Percentiles rank a stretch among this genome's conserved stretches.
These are phyloP conservation scores for Pseudozyma tsukubaensis DNA, from an alignment of 1,284 basidiomycete genomes.

Conservation along the genomic window DNA sequence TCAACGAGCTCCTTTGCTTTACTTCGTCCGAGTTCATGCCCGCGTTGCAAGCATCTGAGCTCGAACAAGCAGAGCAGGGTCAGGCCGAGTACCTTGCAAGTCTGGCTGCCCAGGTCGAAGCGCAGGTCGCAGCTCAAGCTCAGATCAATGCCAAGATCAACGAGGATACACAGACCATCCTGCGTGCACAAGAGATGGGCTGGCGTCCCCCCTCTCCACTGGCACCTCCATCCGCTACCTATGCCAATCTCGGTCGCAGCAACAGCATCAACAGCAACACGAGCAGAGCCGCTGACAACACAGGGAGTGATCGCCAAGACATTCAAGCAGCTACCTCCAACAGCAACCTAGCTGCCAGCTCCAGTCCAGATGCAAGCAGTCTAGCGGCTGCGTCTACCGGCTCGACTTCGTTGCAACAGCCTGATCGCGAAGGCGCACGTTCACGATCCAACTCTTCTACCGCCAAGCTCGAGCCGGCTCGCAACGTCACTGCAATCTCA, in stretches of 20 bases:
- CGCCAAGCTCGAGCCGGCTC: not conserved
- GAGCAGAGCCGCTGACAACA: slow-evolving; percentile 10
- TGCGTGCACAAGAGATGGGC: slow-evolving; percentile 53
- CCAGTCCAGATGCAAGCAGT: not conserved
- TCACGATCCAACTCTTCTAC: slow-evolving; percentile 16
- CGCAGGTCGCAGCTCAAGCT: slow-evolving; percentile 37
- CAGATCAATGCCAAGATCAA: slow-evolving; percentile 49
- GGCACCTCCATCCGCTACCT: slow-evolving; percentile 11
- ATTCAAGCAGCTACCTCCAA: slow-evolving; percentile 11
- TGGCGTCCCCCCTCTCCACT: slow-evolving; percentile 51
- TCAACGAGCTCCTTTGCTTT: slow-evolving; percentile 61
- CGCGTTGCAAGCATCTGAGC: slow-evolving; percentile 51
- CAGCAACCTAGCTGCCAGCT: slow-evolving; percentile 12
- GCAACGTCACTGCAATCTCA: not conserved
- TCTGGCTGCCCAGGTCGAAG: slow-evolving; percentile 47
- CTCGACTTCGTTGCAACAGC: slow-evolving; percentile 16
- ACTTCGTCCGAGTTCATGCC: slow-evolving; percentile 63
- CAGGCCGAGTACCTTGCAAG: slow-evolving; percentile 48
- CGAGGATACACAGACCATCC: slow-evolving; percentile 42
- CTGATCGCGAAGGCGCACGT: slow-evolving; percentile 1
- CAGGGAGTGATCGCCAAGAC: slow-evolving; percentile 7
- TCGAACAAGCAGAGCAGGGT: slow-evolving; percentile 54
- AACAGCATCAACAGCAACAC: slow-evolving; percentile 30
- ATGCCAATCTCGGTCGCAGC: slow-evolving; percentile 30
- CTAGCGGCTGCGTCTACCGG: slow-evolving; percentile 1